Conservation (phyloP, 768 basidiomycete genomes). For the Tulasnella sp. region DNA sequence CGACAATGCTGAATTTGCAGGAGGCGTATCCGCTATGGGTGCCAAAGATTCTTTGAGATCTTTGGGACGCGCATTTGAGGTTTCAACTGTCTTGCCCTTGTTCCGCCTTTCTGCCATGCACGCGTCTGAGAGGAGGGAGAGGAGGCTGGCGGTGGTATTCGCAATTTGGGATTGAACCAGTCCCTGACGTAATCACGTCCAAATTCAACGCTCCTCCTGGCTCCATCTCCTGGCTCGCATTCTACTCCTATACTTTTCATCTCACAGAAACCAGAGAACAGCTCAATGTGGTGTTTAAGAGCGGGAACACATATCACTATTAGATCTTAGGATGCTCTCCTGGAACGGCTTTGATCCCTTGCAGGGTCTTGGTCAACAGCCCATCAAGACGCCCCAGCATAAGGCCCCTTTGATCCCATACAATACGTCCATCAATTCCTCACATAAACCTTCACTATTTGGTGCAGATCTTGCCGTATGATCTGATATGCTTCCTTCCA, state of each 20-base stretch:
- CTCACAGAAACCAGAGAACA: background rate
- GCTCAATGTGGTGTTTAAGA: background rate
- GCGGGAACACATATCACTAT: background rate
- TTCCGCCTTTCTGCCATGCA: constrained; percentile 9
- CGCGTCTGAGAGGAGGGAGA: background rate
- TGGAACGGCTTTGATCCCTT: too few species aligned
- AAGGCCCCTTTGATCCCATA: background rate
- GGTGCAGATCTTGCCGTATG: background rate
- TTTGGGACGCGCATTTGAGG: background rate
- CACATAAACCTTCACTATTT: background rate
- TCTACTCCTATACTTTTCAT: background rate
- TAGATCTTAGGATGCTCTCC: too few species aligned
- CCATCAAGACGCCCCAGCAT: constrained; percentile 12
- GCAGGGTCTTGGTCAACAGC: background rate
- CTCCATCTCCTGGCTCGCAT: background rate
- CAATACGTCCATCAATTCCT: background rate
- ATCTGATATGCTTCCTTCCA: constrained; percentile 4
- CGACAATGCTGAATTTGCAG: background rate
- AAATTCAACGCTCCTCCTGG: background rate
- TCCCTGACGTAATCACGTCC: constrained; percentile 12
- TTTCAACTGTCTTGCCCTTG: background rate
- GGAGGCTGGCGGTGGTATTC: background rate
- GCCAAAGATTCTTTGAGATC: background rate
- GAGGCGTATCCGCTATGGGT: background rate
- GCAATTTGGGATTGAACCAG: constrained; percentile 7